phyloP scores from a whole-genome alignment of 2,329 filamentous ascomycete species.

The Xenoacremonium recifei region DNA sequence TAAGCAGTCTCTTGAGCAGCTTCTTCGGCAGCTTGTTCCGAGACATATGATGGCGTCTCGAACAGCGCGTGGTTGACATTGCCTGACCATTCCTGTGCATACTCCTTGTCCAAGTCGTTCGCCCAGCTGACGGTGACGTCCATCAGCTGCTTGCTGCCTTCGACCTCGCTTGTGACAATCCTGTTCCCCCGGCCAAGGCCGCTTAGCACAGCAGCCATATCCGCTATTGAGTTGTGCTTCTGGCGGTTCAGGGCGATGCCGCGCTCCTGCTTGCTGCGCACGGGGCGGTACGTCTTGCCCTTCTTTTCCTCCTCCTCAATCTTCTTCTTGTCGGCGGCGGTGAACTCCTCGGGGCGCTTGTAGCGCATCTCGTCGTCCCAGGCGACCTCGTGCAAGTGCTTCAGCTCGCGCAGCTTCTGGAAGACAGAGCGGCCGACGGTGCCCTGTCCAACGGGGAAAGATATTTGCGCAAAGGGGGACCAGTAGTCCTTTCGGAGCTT shows the following conservation, averaged over 20 bases:
- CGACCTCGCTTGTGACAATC: constrained; percentile 33
- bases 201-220: constrained; percentile 58
- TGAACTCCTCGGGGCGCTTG: constrained; percentile 35
- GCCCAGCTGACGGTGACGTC: constrained; percentile 51
- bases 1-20: not conserved
- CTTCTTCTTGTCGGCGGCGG: constrained; percentile 32
- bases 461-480: constrained; percentile 58
- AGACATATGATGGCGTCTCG: constrained; percentile 24
- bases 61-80: constrained; percentile 53
- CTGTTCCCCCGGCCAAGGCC: constrained; percentile 52
- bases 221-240: constrained; percentile 60
- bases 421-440: constrained; percentile 57
- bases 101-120: constrained; percentile 45
- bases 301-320: constrained; percentile 27
- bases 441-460: constrained; percentile 53
- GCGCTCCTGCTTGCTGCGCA: constrained; percentile 42
- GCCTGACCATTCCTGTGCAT: constrained; percentile 47
- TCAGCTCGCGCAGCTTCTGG: constrained; percentile 64
- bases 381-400: constrained; percentile 59
- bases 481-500: constrained; percentile 68
- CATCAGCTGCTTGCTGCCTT: constrained; percentile 28
- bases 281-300: constrained; percentile 28
- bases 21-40: constrained; percentile 4
- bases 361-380: constrained; percentile 53
- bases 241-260: constrained; percentile 57